Conservation (phyloP, 441 rosid genomes). For the Jatropha multifida region DNA sequence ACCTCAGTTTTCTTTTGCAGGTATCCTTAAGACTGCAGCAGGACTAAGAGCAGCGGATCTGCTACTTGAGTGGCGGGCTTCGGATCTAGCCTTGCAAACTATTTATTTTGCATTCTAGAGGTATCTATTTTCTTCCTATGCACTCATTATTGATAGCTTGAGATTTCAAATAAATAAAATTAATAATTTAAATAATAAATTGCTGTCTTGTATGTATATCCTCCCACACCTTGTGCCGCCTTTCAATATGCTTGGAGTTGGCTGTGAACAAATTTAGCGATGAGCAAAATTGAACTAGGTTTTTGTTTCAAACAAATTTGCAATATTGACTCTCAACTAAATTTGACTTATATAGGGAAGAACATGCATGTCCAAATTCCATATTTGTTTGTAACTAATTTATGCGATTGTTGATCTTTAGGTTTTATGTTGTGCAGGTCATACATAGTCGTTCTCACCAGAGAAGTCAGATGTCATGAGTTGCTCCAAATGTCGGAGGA, state of each 20-base stretch:
- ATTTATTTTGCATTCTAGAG: slow-evolving; percentile 79
- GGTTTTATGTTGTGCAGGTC: slow-evolving; percentile 50
- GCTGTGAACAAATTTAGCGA: neutral
- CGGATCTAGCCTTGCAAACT: slow-evolving; percentile 83
- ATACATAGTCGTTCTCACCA: slow-evolving; percentile 63
- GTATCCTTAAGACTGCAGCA: slow-evolving; percentile 79
- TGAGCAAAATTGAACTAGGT: neutral
- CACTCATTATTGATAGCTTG: neutral
- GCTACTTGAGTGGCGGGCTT: slow-evolving; percentile 86
- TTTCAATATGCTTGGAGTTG: neutral
- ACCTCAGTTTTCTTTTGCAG: slow-evolving; percentile 30
- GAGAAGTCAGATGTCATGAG: slow-evolving; percentile 58
- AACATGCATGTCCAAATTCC: neutral
- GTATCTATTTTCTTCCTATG: slow-evolving; percentile 34
- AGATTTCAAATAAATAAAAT: neutral
- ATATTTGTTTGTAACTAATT: neutral
- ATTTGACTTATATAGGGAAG: neutral
- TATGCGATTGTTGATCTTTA: neutral
- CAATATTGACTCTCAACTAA: neutral
- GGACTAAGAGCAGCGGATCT: slow-evolving; percentile 75
- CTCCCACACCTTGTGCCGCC: neutral
- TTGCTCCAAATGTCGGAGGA: slow-evolving; percentile 50
- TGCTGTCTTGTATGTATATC: neutral
- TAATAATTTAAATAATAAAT: neutral
- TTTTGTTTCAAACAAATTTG: too few species aligned